A percentile compares a stretch with the other conserved stretches of the same genome.
Evolutionary conservation across 768 basidiomycete genomes (phyloP).

Genomic region (Lactarius hatsudake): DNA sequence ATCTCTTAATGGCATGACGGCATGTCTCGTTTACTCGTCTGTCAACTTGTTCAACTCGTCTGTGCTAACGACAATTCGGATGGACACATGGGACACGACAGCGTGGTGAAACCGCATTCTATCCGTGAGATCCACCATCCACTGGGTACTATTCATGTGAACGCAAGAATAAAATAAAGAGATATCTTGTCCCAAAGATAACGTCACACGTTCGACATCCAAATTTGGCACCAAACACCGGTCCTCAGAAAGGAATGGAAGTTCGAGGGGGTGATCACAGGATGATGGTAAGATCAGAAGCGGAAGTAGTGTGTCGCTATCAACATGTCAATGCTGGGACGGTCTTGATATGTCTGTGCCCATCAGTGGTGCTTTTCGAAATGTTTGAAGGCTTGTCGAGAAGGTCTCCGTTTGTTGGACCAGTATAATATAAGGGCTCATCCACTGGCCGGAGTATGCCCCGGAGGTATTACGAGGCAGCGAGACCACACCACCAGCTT

Average conservation of each 20-base stretch:
- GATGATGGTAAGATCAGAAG: constrained; percentile 47
- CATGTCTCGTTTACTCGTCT: not conserved
- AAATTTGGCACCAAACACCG: not conserved
- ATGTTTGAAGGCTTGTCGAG: constrained; percentile 36
- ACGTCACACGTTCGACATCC: constrained; percentile 48
- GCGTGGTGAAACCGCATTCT: constrained; percentile 47
- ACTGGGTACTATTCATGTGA: constrained; percentile 58
- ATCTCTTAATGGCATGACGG: not conserved
- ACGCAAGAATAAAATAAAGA: constrained; percentile 42
- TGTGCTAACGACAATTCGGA: constrained; percentile 83
- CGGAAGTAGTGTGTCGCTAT: constrained; percentile 23
- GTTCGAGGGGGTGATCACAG: constrained; percentile 44
- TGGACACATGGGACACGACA: constrained; percentile 62
- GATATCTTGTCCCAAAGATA: constrained; percentile 55
- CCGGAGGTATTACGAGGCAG: constrained; percentile 46
- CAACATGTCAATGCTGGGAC: too few relatives aligned
- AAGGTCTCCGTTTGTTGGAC: constrained; percentile 48
- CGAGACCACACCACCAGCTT: not conserved
- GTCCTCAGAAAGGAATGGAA: not conserved
- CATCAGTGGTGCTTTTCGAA: too few relatives aligned
- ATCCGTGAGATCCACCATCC: constrained; percentile 52
- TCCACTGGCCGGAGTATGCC: constrained; percentile 41
- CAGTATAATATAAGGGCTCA: too few relatives aligned
- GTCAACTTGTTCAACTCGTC: not conserved
- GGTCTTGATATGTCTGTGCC: not conserved